Evolutionary conservation across 371 early-diverging fungal genomes (phyloP).

Genomic region (Mortierella sp.): DNA sequence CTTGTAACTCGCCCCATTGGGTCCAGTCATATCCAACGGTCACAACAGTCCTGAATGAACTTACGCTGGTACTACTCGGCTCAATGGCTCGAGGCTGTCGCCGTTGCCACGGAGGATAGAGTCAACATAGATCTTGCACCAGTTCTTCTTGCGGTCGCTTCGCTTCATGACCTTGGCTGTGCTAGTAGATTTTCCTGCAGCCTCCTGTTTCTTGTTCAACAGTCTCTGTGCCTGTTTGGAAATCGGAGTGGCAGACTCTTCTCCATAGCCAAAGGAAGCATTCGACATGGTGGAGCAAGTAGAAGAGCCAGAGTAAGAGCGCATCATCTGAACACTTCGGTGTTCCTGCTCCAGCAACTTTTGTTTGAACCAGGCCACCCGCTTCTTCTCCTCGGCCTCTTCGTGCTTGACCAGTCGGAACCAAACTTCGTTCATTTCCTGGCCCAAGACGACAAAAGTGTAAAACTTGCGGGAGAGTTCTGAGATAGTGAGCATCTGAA

Average conservation of each 20-base stretch:
- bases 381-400: slow-evolving; percentile 42
- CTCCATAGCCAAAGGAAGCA: slow-evolving; percentile 12
- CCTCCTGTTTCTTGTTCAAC: slow-evolving; percentile 40
- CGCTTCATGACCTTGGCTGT: slow-evolving; percentile 43
- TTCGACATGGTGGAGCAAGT: slow-evolving; percentile 27
- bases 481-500: slow-evolving; percentile 49
- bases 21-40: not conserved
- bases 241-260: slow-evolving; percentile 13
- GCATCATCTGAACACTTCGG: slow-evolving; percentile 44
- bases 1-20: not conserved
- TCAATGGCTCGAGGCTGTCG: slow-evolving; percentile 30
- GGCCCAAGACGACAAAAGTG: slow-evolving; percentile 42
- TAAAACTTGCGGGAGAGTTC: slow-evolving; percentile 52
- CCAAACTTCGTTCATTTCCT: slow-evolving; percentile 55
- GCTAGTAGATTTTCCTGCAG: slow-evolving; percentile 13
- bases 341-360: slow-evolving; percentile 46
- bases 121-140: slow-evolving; percentile 53
- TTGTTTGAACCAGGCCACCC: slow-evolving; percentile 33
- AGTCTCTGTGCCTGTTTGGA: slow-evolving; percentile 48
- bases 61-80: slow-evolving; percentile 24
- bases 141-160: slow-evolving; percentile 45
- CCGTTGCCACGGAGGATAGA: slow-evolving; percentile 43
- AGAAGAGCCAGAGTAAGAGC: slow-evolving; percentile 44
- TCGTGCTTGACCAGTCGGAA: slow-evolving; percentile 46
- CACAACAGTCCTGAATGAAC: too few species aligned